Evolutionary conservation across 805 yeast species (phyloP).

Genomic region (Cyberlindnera petersonii): DNA sequence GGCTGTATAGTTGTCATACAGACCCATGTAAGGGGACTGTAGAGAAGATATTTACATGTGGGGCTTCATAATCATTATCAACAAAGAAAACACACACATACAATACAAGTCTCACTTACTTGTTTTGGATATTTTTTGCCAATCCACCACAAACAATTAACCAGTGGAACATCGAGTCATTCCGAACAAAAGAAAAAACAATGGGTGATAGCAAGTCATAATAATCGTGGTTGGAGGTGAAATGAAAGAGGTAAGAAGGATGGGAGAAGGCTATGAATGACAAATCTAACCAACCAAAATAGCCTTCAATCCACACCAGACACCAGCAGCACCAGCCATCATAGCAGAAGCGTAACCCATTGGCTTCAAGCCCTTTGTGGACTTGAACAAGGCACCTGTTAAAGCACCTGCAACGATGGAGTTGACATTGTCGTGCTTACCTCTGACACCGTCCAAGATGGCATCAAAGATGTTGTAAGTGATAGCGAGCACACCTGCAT

Average conservation of each 20-base stretch:
- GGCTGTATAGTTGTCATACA: neutral
- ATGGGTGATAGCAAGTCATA: constrained; percentile 8
- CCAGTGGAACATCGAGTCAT: no score
- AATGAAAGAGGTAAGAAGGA: neutral
- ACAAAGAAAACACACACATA: neutral
- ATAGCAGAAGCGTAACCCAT: constrained; percentile 83
- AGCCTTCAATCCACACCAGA: constrained; percentile 82
- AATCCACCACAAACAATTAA: no score
- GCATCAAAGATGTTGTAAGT: constrained; percentile 84
- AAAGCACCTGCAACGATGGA: constrained; percentile 86
- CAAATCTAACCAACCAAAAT: constrained; percentile 16
- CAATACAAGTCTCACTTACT: no score
- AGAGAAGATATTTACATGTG: constrained; percentile 3
- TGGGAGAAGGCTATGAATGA: neutral
- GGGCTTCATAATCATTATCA: neutral
- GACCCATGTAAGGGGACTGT: neutral
- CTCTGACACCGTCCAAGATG: constrained; percentile 73
- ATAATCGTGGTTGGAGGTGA: constrained; percentile 7
- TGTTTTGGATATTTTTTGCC: no score
- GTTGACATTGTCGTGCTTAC: constrained; percentile 82
- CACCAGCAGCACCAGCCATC: constrained; percentile 86
- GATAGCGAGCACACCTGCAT: constrained; percentile 90
- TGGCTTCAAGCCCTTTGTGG: constrained; percentile 80
- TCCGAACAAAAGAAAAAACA: neutral
- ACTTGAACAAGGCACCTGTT: constrained; percentile 87